Conservation (phyloP, 345 rosid species). For the Brassica rapa region DNA sequence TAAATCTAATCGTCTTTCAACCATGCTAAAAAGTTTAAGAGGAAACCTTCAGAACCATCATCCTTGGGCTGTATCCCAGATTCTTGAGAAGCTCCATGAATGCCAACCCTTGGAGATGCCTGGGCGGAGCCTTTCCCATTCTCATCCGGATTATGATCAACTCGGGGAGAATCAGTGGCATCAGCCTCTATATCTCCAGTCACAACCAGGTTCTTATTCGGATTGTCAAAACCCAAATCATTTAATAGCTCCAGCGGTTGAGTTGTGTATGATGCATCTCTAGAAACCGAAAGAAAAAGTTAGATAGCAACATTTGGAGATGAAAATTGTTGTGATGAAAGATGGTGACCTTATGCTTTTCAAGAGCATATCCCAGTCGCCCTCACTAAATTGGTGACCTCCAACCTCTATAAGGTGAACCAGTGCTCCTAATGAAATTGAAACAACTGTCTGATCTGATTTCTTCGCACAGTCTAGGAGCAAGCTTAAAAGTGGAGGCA, state of each 20-base stretch:
- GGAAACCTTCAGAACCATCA: conserved; percentile 68
- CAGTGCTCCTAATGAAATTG: conserved; percentile 91
- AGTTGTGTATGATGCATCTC: conserved; percentile 96
- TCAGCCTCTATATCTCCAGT: conserved; percentile 51
- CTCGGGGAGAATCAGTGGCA: conserved; percentile 44
- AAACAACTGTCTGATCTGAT: conserved; percentile 95
- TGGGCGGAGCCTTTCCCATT: conserved; percentile 39
- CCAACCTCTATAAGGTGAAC: conserved; percentile 99
- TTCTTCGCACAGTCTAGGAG: conserved; percentile 96
- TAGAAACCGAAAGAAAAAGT: conserved; percentile 38
- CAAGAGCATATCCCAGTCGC: conserved; percentile 94
- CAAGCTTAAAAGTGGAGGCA: conserved; percentile 88
- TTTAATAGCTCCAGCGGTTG: conserved; percentile 97
- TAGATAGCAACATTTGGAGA: conserved; percentile 20
- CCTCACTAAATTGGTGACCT: conserved; percentile 94
- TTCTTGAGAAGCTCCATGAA: conserved; percentile 43
- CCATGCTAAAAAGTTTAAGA: neutral
- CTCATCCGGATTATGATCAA: conserved; percentile 43
- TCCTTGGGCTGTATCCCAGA: conserved; percentile 43
- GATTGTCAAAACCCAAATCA: conserved; percentile 62
- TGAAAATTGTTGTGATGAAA: conserved; percentile 8
- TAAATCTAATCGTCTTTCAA: neutral
- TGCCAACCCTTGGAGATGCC: conserved; percentile 45
- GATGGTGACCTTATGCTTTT: conserved; percentile 85
- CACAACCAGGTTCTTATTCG: conserved; percentile 42